A percentile compares a stretch with the other conserved stretches of the same genome.
These are phyloP conservation scores for Ogataea degrootiae DNA, from an alignment of 805 yeast genomes.

Conservation along the genomic window DNA sequence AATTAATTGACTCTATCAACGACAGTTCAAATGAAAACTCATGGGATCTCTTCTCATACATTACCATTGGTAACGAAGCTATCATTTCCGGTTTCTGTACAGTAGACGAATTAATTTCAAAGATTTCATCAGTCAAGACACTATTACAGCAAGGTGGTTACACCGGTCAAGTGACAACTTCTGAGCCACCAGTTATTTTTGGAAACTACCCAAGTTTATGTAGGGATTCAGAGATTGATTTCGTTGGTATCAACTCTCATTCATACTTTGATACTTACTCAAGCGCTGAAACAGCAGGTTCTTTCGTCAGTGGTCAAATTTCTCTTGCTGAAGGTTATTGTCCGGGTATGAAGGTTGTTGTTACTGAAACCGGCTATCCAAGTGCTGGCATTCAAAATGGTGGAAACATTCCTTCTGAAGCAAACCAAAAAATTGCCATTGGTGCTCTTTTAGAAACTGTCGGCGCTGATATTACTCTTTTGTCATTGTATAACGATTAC, in stretches of 20 bases:
- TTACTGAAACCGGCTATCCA: constrained; percentile 92
- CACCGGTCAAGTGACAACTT: constrained; percentile 69
- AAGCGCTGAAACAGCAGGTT: constrained; percentile 65
- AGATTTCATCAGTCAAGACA: constrained; percentile 60
- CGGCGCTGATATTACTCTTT: constrained; percentile 59
- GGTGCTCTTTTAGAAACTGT: constrained; percentile 52
- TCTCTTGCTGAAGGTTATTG: constrained; percentile 51
- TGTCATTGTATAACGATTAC: constrained; percentile 76
- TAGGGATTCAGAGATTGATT: constrained; percentile 63
- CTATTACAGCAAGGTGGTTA: constrained; percentile 66
- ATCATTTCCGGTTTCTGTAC: constrained; percentile 57
- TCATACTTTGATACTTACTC: constrained; percentile 69
- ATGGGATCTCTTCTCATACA: constrained; percentile 72
- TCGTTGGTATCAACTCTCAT: constrained; percentile 83
- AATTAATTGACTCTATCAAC: constrained; percentile 42
- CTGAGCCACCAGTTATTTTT: constrained; percentile 84
- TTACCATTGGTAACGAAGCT: constrained; percentile 90
- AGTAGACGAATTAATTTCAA: constrained; percentile 55
- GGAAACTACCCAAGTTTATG: constrained; percentile 64
- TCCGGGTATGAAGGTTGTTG: constrained; percentile 46
- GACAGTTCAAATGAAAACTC: constrained; percentile 38
- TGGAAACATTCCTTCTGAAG: constrained; percentile 61
- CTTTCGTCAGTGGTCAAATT: constrained; percentile 62
- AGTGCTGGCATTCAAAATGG: constrained; percentile 70
- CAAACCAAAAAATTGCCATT: constrained; percentile 70